phyloP scores from a whole-genome alignment of 176 grass and related monocot genomes.

The Oryza glaberrima region DNA sequence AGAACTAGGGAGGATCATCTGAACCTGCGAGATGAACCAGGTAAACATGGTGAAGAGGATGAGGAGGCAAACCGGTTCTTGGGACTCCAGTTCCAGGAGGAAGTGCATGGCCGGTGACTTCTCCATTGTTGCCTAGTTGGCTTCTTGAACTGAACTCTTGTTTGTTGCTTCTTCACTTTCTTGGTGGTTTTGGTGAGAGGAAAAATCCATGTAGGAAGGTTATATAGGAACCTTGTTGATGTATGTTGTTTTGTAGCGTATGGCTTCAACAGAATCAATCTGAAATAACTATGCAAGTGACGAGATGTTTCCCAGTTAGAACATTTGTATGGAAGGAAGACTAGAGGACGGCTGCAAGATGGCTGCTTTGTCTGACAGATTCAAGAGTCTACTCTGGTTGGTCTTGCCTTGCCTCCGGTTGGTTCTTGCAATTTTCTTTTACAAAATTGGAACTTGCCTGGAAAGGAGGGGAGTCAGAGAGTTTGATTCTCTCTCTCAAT shows the following conservation, averaged over 20 bases:
- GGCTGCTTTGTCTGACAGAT: constrained; percentile 21
- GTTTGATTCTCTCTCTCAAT: not conserved
- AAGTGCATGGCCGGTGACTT: constrained; percentile 25
- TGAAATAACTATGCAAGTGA: constrained; percentile 40
- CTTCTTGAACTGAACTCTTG: not conserved
- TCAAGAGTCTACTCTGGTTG: constrained; percentile 17
- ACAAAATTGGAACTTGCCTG: constrained; percentile 36
- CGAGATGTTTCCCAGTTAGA: constrained; percentile 49
- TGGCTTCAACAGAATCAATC: constrained; percentile 27
- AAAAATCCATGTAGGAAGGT: not conserved
- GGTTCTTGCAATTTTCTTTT: constrained; percentile 33
- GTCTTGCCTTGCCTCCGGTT: constrained; percentile 17
- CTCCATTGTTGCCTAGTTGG: constrained; percentile 49
- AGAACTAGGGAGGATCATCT: constrained; percentile 33
- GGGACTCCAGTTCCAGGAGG: not conserved
- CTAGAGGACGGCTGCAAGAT: constrained; percentile 18
- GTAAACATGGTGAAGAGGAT: constrained; percentile 45
- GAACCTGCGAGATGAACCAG: constrained; percentile 42
- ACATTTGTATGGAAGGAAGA: constrained; percentile 9
- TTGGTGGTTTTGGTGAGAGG: not conserved
- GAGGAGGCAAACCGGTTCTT: constrained; percentile 40
- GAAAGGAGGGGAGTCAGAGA: constrained; percentile 31
- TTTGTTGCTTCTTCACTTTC: not conserved
- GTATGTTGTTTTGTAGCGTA: not conserved
- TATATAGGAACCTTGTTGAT: constrained; percentile 35